A percentile compares a stretch with the other conserved stretches of the same genome.
phyloP scores from a whole-genome alignment of 2,329 filamentous ascomycete genomes.

The Epicoccum sorghinum region DNA sequence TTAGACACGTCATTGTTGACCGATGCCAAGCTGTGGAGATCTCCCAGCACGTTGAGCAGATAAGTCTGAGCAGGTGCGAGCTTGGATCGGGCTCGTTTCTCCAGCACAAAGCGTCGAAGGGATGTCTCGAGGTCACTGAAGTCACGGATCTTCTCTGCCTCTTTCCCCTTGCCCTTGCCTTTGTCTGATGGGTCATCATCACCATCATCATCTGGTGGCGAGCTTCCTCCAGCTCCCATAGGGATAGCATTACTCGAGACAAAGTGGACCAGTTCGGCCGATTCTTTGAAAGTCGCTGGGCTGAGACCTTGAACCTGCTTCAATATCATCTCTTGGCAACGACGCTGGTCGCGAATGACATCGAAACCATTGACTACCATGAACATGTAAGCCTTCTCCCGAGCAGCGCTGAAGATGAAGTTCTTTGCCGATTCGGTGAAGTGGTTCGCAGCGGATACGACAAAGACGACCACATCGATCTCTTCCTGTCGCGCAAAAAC shows the following conservation, averaged over 20 bases:
- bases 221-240: slow-evolving; percentile 55
- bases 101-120: slow-evolving; percentile 87
- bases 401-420: slow-evolving; percentile 92
- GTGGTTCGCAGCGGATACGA: slow-evolving; percentile 96
- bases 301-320: slow-evolving; percentile 89
- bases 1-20: slow-evolving; percentile 89
- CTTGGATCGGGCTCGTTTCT: slow-evolving; percentile 94
- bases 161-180: slow-evolving; percentile 67
- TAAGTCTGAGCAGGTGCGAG: slow-evolving; percentile 95
- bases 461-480: slow-evolving; percentile 98
- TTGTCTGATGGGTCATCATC: slow-evolving; percentile 54
- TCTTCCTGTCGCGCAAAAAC: slow-evolving; percentile 97
- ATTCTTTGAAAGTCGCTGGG: slow-evolving; percentile 90
- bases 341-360: slow-evolving; percentile 86
- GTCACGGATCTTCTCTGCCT: slow-evolving; percentile 80
- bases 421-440: slow-evolving; percentile 98
- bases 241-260: slow-evolving; percentile 97
- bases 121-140: slow-evolving; percentile 91
- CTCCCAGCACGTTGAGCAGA: slow-evolving; percentile 87
- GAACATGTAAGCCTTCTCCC: slow-evolving; percentile 98
- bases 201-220: slow-evolving; percentile 43
- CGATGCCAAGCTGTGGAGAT: slow-evolving; percentile 79
- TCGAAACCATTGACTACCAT: slow-evolving; percentile 99
- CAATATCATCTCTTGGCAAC: slow-evolving; percentile 90
- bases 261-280: slow-evolving; percentile 91